Evolutionary conservation across 2,329 filamentous ascomycete genomes (phyloP).

Genomic region (Aspergillus aculeatus): DNA sequence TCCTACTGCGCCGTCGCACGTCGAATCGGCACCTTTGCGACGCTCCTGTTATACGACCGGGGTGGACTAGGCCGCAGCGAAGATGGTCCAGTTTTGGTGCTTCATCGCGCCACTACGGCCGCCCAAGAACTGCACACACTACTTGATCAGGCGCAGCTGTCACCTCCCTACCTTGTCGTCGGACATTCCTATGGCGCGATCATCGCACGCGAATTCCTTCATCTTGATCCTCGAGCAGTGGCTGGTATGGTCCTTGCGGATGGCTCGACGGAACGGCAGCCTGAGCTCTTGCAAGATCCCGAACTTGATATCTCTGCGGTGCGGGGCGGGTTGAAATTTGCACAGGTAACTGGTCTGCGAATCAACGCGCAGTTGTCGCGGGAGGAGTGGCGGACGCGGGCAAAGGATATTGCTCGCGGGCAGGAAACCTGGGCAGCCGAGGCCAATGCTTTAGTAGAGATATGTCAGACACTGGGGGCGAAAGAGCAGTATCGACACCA

Average conservation of each 20-base stretch:
- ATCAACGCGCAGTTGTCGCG: conserved; percentile 28
- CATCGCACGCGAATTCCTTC: conserved; percentile 40
- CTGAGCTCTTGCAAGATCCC: conserved; percentile 31
- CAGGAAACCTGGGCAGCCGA: conserved; percentile 23
- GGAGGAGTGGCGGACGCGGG: conserved; percentile 36
- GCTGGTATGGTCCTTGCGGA: conserved; percentile 41
- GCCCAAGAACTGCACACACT: conserved; percentile 34
- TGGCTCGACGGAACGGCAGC: conserved; percentile 35
- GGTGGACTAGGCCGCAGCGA: conserved; percentile 40
- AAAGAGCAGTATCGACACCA: conserved; percentile 33
- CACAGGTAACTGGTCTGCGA: conserved; percentile 33
- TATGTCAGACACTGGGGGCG: conserved; percentile 28
- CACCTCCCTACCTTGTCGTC: conserved; percentile 34
- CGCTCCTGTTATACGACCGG: conserved; percentile 39
- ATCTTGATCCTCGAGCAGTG: conserved; percentile 30
- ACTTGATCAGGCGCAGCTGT: conserved; percentile 22
- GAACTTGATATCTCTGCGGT: conserved; percentile 33
- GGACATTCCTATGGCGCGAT: conserved; percentile 44
- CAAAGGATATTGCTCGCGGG: conserved; percentile 30
- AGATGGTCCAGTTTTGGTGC: conserved; percentile 12
- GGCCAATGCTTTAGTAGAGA: conserved; percentile 17
- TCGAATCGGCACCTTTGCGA: conserved; percentile 28
- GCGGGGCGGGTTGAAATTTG: conserved; percentile 30
- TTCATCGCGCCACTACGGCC: conserved; percentile 23
- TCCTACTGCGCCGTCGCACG: conserved; percentile 35